Evolutionary conservation across 2,329 filamentous ascomycete genomes (phyloP), one percentile per base, ranked within the genome.

Genomic region (Emericellopsis atlantica): DNA sequence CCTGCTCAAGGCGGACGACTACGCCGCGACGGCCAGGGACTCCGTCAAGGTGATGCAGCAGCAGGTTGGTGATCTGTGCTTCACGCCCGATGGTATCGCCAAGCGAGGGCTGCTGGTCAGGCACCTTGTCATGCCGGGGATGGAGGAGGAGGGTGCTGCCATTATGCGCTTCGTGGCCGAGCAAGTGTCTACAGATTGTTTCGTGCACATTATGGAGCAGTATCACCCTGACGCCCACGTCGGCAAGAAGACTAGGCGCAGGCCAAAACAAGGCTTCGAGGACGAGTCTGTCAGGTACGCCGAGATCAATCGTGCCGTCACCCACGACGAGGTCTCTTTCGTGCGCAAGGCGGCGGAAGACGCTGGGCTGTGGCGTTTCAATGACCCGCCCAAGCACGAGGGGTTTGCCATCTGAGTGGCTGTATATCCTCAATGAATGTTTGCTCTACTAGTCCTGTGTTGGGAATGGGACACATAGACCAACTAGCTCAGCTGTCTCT

Each of bases 151-250:
- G 59, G 81, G 81, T 0, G 68, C 69, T 39, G 66, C 77, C 46
- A 92, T 93, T 44, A 81, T 93, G 67, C 69, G 64, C 45, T 93
- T 84, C 69, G 65, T 93, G 14, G 85, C 84, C 0, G 65, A 72
- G 23, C 74, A 87, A 40, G 70, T 93, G 2, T 85, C 81, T 4
- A 70, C 65, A 42, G 84, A 92, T 56, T 69, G 83, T 35, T 90
- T 89, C 58, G 74, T 92, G 44, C 81, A 93, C 54, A 80, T 93
- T 48, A 92, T 92, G 85, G 85, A 93, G 59, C 86, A 93, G 60
- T 92, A 92, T 53, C 79, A 78, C 46, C 85, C 85, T 0, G 75
- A 83, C 47, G 86, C 84, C 0, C 79, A 93, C 56, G 86, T 93
- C 1, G 86, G 86, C 4, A 90, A 87, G 62, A 64, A 67, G 41